Evolutionary conservation across 2,329 filamentous ascomycete genomes (phyloP).

Genomic region (Arthrinium puccinioides): DNA sequence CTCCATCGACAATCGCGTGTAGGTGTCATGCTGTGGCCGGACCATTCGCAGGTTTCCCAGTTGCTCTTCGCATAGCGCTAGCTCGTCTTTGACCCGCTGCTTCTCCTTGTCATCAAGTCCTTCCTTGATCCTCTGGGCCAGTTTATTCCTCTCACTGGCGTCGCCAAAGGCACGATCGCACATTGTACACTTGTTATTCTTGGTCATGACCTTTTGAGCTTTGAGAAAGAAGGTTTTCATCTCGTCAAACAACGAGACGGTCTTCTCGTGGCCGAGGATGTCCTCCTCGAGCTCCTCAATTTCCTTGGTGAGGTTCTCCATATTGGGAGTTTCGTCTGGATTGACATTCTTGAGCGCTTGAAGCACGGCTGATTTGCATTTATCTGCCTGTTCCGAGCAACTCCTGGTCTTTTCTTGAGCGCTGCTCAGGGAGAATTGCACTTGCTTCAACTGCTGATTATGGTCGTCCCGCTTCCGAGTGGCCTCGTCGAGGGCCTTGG

Average conservation of each 20-base stretch:
- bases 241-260: conserved; percentile 62
- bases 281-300: conserved; percentile 41
- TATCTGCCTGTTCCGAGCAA: conserved; percentile 54
- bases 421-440: conserved; percentile 65
- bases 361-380: conserved; percentile 51
- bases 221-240: conserved; percentile 65
- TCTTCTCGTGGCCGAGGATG: conserved; percentile 56
- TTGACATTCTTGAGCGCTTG: conserved; percentile 37
- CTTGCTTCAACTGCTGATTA: conserved; percentile 66
- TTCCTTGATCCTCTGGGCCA: conserved; percentile 61
- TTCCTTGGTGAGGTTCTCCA: conserved; percentile 48
- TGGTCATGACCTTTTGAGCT: conserved; percentile 58
- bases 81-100: conserved; percentile 51
- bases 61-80: conserved; percentile 42
- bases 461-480: conserved; percentile 64
- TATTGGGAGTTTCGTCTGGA: conserved; percentile 29
- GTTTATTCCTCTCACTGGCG: conserved; percentile 50
- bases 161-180: conserved; percentile 66
- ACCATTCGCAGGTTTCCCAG: conserved; percentile 55
- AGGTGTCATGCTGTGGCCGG: conserved; percentile 65
- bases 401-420: conserved; percentile 57
- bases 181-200: conserved; percentile 67
- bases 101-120: conserved; percentile 56
- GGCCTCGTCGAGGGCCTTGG: conserved; percentile 51
- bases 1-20: conserved; percentile 62